Percentiles rank a stretch among this genome's conserved stretches.
Conservation (phyloP, 306 rosid species). For the Styphnolobium japonicum region DNA sequence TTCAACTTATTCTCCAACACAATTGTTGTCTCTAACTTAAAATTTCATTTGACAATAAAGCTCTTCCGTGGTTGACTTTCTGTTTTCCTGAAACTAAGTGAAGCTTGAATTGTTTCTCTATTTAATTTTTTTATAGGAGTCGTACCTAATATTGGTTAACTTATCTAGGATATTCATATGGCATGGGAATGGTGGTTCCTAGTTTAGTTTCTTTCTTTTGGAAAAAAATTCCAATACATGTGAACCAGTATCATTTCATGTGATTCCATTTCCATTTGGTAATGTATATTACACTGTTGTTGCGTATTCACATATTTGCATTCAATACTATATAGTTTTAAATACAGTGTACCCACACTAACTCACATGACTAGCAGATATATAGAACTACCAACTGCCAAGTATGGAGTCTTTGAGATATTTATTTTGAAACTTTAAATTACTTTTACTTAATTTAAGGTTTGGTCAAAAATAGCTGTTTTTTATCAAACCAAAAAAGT, state of each 20-base stretch:
- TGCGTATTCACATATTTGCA: background rate
- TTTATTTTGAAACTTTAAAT: background rate
- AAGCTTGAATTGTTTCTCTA: background rate
- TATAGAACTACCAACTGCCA: background rate
- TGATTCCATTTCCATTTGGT: background rate
- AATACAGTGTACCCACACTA: too few relatives aligned
- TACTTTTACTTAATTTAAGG: background rate
- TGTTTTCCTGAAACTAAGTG: background rate
- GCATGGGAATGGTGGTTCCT: background rate
- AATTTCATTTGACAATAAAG: too few relatives aligned
- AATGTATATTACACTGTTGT: background rate
- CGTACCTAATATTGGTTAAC: background rate
- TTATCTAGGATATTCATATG: background rate
- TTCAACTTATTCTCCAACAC: background rate
- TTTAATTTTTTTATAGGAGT: background rate
- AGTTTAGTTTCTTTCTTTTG: background rate
- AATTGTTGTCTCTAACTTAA: background rate
- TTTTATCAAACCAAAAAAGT: background rate
- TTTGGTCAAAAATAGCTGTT: background rate
- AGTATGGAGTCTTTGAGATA: background rate
- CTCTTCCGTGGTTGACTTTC: too few relatives aligned
- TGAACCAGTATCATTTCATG: background rate
- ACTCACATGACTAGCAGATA: background rate
- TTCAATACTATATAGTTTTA: background rate
- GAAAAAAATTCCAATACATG: background rate